Evolutionary conservation across 257 asterid genomes (phyloP).

Genomic region (Henckelia pumila): DNA sequence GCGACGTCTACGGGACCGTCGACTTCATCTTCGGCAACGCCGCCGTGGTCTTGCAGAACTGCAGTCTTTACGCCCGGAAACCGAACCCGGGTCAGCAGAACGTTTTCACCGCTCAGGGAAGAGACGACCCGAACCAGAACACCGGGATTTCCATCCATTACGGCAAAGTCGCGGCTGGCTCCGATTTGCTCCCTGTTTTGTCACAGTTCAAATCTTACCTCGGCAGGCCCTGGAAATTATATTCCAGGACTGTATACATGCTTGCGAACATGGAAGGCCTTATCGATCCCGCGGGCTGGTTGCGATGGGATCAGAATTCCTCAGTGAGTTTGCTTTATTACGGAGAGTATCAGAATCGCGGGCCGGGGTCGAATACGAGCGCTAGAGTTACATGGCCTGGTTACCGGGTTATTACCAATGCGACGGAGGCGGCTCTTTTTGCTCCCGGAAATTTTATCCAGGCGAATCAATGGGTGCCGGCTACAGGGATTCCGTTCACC

Average conservation of each 20-base stretch:
- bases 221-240: conserved; percentile 60
- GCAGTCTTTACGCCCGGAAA: conserved; percentile 49
- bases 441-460: conserved; percentile 41
- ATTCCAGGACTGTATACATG: conserved; percentile 48
- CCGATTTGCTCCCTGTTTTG: conserved; percentile 43
- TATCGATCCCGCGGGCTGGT: conserved; percentile 47
- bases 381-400: conserved; percentile 57
- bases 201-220: conserved; percentile 37
- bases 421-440: conserved; percentile 43
- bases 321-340: conserved; percentile 45
- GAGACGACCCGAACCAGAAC: conserved; percentile 64
- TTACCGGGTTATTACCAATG: conserved; percentile 37
- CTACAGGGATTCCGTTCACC: conserved; percentile 33
- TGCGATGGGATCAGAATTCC: conserved; percentile 44
- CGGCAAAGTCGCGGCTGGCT: conserved; percentile 42
- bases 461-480: conserved; percentile 42
- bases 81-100: conserved; percentile 40
- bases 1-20: conserved; percentile 53
- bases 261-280: conserved; percentile 29
- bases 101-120: conserved; percentile 57
- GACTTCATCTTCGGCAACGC: conserved; percentile 68
- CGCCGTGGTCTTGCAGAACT: conserved; percentile 52
- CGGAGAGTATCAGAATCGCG: conserved; percentile 50
- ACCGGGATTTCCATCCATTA: conserved; percentile 52
- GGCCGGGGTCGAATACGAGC: conserved; percentile 53